Base-by-base conservation (phyloP, 192 early-diverging fungal species). In the Backusella morwellensis region DNA sequence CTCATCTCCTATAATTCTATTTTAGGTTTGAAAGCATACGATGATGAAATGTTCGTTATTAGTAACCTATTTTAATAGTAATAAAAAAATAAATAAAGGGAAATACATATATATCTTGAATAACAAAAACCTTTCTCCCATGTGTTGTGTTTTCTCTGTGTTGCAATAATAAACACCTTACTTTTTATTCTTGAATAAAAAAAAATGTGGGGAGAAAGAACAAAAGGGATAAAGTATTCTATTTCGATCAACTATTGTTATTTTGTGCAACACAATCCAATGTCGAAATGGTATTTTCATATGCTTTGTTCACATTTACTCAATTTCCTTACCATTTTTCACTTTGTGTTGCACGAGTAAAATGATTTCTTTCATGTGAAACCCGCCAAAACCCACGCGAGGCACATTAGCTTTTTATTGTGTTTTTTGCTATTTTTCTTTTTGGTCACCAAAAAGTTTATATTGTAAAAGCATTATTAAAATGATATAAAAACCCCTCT, bases 341-440 rank as follows among this genome's bases (percentile, higher is more conserved):
- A 71, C 0, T 42, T 23, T 8, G 14, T 17, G 38, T 47, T 42
- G 70, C 26, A 71, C 41, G 11, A 47, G 41, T 35, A 68, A 32
- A 32, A 32, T 34, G 26, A 8, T 29, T 71, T 47, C 29, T 71
- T 71, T 29, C 70, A 71, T 71, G 41, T 71, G 70, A 71, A 47
- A 44, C 40, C 70, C 41, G 70, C 70, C 70, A 71, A 47, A 71
- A 50, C 29, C 70, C 70, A 71, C 70, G 70, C 70, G 70, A 71
- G 70, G 54, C 23, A 47, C 35, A 68, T 68, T 59, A 36, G 35
- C 17, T 29, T 35, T 68, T 68, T 32, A 68, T 68, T 68, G 15
- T 68, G 29, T 67, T 14, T 67, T 29, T n/a, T 26, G 23, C 8
- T 38, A 38, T 38, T 40, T 32, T 40, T 40, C 42, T 50, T 19